Evolutionary conservation across 2,329 filamentous ascomycete genomes (phyloP), one percentile per base, ranked within the genome.

Genomic region (Pyrenophora graminea): DNA sequence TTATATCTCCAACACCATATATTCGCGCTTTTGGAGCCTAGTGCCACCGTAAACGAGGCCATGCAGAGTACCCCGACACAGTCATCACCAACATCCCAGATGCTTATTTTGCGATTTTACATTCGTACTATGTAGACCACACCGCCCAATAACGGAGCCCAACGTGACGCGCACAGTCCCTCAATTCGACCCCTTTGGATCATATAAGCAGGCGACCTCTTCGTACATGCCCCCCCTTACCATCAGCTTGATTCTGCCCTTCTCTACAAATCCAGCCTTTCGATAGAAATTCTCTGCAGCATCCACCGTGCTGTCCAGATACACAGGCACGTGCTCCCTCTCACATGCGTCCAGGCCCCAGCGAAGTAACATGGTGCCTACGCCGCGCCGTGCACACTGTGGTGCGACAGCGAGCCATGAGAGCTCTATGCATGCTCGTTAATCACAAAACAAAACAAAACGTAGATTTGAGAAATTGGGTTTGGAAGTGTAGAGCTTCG

Each of bases 121-220:
- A 7, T 25, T 25, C 23, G 23, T 25, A 4, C 21, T 9, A 25
- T 21, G 15, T 5, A 21, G 5, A 21, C 19, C 19, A 21, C 19
- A 21, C 3, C 5, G 19, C 19, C 19, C 19, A 25, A 25, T 25
- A 7, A 8, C 23, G 8, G 23, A 25, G 23, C 23, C 23, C 23
- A 10, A 30, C 27, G 6, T 9, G 7, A 30, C 27, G 27, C 10
- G 27, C 27, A 30, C 9, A 30, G 10, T 30, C 10, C 4, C 3
- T 30, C 27, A 13, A 30, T 12, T 9, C 8, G 27, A 30, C 10
- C 8, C 5, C 12, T 19, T 38, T 10, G 44, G 33, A 17, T 39
- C 39, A 39, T 47, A 54, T 23, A 54, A 17, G 39, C 37, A 53
- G 10, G 45, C 40, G 23, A 53, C 47, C 15, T 54, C 51, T 21